Percentiles rank a stretch among this genome's conserved stretches.
Conservation (phyloP, 2,329 filamentous ascomycete species). For the Thielaviopsis populi region DNA sequence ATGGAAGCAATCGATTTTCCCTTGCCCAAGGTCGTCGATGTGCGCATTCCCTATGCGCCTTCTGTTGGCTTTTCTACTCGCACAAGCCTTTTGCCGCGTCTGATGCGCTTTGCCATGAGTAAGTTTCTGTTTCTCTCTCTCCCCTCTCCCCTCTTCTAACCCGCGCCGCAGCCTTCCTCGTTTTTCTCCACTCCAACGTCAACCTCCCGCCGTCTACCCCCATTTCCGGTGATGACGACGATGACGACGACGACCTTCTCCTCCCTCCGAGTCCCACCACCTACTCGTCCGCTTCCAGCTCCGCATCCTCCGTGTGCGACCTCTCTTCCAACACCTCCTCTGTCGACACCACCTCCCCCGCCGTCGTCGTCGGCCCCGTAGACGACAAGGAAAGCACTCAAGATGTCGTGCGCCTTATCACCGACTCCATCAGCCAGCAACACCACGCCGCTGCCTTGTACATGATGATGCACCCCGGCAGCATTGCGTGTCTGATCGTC, state of each 20-base stretch:
- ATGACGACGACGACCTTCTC: not conserved
- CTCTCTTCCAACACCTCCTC: constrained; percentile 25
- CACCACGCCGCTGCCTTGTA: constrained; percentile 49
- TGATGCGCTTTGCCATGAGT: constrained; percentile 6
- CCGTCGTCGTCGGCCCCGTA: constrained; percentile 44
- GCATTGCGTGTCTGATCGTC: constrained; percentile 31
- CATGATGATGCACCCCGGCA: constrained; percentile 47
- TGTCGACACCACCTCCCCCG: constrained; percentile 30
- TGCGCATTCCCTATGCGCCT: constrained; percentile 8
- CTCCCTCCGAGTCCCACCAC: not conserved
- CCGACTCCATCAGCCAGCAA: constrained; percentile 72
- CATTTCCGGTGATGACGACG: not conserved
- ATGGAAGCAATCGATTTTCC: not conserved
- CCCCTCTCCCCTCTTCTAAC: not conserved
- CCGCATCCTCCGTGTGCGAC: constrained; percentile 9
- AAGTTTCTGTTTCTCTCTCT: not conserved
- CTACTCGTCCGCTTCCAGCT: not conserved
- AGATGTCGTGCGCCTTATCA: constrained; percentile 55
- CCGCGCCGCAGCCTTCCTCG: not conserved
- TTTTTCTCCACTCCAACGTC: constrained; percentile 8
- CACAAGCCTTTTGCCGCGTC: not conserved
- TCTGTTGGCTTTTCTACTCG: not conserved
- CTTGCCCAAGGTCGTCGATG: constrained; percentile 7
- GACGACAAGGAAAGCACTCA: constrained; percentile 42
- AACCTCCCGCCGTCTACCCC: not conserved